phyloP scores from a whole-genome alignment of 306 rosid species.

The Spatholobus suberectus region DNA sequence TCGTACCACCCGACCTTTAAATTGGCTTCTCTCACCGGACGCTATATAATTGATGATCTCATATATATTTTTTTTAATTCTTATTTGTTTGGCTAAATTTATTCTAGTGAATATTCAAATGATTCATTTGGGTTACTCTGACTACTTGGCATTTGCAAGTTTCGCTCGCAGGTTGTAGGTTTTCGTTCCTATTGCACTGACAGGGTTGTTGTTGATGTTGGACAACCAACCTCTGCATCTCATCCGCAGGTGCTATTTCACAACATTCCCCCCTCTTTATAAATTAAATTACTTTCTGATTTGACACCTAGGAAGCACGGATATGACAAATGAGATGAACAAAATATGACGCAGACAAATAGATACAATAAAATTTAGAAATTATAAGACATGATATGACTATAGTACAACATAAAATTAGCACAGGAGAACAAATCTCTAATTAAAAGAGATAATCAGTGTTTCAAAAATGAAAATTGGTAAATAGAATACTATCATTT shows the following conservation, averaged over 20 bases:
- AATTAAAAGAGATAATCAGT: neutral
- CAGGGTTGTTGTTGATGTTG: slow-evolving; percentile 63
- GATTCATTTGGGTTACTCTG: slow-evolving; percentile 33
- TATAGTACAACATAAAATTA: neutral
- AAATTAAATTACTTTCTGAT: neutral
- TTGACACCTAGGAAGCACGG: neutral
- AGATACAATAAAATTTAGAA: neutral
- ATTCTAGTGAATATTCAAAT: neutral
- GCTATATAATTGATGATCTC: neutral
- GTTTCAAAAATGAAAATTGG: neutral
- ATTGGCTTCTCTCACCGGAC: neutral
- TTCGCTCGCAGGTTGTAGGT: slow-evolving; percentile 56
- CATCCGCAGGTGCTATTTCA: slow-evolving; percentile 71
- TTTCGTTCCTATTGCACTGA: slow-evolving; percentile 57
- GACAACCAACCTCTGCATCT: slow-evolving; percentile 87
- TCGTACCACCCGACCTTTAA: too few relatives aligned
- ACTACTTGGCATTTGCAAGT: slow-evolving; percentile 33
- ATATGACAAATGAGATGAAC: neutral
- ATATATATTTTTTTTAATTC: neutral
- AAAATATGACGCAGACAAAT: neutral
- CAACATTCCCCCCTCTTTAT: neutral
- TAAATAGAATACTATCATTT: neutral
- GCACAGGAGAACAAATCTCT: neutral
- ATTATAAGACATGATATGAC: neutral
- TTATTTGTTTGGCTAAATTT: slow-evolving; percentile 7